Evolutionary conservation across 805 yeast genomes (phyloP).

Genomic region (Barnettozyma sucrosica): DNA sequence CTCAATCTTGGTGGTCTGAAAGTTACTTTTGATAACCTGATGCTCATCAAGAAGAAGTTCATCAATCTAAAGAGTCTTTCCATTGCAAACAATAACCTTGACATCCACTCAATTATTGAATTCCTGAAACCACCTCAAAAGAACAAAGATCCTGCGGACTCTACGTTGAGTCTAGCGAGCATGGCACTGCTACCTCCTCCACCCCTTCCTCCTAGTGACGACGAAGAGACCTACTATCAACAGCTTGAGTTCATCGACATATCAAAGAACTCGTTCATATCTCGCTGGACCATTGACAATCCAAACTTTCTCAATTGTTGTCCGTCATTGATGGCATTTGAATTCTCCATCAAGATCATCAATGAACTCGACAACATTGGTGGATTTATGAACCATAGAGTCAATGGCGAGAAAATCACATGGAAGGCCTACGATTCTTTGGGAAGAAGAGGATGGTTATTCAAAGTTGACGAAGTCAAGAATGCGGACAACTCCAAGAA

Average conservation of each 20-base stretch:
- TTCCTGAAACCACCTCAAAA: slow-evolving; percentile 27
- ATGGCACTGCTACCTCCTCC: slow-evolving; percentile 2
- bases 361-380: slow-evolving; percentile 38
- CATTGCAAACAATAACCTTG: slow-evolving; percentile 31
- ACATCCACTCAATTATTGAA: slow-evolving; percentile 29
- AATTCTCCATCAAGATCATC: slow-evolving; percentile 53
- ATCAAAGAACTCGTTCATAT: slow-evolving; percentile 54
- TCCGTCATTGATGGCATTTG: slow-evolving; percentile 53
- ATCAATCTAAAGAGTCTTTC: slow-evolving; percentile 32
- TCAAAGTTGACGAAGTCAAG: slow-evolving; percentile 35
- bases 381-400: slow-evolving; percentile 21
- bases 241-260: slow-evolving; percentile 56
- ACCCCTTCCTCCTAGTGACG: slow-evolving; percentile 2
- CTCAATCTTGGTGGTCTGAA: slow-evolving; percentile 66
- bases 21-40: slow-evolving; percentile 32
- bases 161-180: slow-evolving; percentile 2
- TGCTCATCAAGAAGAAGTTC: slow-evolving; percentile 36
- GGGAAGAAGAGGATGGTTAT: slow-evolving; percentile 82
- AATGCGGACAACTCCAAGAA: slow-evolving; percentile 31
- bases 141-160: slow-evolving; percentile 3
- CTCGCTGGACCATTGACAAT: slow-evolving; percentile 54
- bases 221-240: slow-evolving; percentile 20
- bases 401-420: slow-evolving; percentile 20
- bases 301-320: slow-evolving; percentile 40
- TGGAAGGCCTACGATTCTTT: slow-evolving; percentile 32